Percentiles rank a stretch among this genome's conserved stretches.
phyloP scores from a whole-genome alignment of 169 alveolate species.

The Plasmodium reichenowi region DNA sequence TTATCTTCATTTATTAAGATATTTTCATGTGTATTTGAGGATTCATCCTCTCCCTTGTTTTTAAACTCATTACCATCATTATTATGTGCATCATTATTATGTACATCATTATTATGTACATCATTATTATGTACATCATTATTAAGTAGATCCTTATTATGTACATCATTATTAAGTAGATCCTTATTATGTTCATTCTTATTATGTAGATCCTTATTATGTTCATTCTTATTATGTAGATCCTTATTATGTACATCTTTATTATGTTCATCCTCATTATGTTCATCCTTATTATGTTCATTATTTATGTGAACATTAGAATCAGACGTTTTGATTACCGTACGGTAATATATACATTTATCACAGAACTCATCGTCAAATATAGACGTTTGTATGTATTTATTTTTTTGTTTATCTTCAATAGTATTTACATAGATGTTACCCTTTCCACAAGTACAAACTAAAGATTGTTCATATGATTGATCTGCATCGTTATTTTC shows the following conservation, averaged over 20 bases:
- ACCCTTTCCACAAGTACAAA: slow-evolving; percentile 60
- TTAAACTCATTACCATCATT: background rate
- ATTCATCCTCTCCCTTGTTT: background rate
- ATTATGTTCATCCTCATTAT: too few species aligned
- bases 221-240: too few species aligned
- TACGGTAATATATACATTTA: slow-evolving; percentile 45
- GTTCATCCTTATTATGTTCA: background rate
- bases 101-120: too few species aligned
- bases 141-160: too few species aligned
- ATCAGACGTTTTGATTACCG: background rate
- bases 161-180: too few species aligned
- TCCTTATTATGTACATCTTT: too few species aligned
- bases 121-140: too few species aligned
- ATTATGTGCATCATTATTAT: too few species aligned
- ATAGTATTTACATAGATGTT: slow-evolving; percentile 15
- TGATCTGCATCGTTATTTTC: slow-evolving; percentile 61
- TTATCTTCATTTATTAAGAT: slow-evolving; percentile 66
- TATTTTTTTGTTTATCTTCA: slow-evolving; percentile 42
- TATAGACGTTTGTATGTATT: slow-evolving; percentile 14
- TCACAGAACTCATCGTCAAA: slow-evolving; percentile 66
- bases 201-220: too few species aligned
- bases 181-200: too few species aligned
- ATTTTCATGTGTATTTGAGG: slow-evolving; percentile 1
- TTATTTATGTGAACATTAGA: too few species aligned
- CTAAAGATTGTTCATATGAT: slow-evolving; percentile 15